Evolutionary conservation across 140 eudicot genomes (phyloP).

Genomic region (Senecio squalidus): DNA sequence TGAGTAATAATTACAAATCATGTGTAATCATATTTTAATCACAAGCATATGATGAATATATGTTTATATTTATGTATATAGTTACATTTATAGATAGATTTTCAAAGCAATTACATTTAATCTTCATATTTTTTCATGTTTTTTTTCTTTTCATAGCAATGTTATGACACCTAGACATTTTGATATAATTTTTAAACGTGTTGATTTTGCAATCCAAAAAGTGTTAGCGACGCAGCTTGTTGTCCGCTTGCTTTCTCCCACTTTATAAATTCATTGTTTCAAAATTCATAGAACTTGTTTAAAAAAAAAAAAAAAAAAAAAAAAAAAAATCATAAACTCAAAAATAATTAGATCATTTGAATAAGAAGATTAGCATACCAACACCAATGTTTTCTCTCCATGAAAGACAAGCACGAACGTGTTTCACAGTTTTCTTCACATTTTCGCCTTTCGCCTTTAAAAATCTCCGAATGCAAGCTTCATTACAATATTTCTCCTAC

Average conservation of each 20-base stretch:
- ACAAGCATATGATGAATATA: conserved; percentile 28
- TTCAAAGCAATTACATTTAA: not conserved
- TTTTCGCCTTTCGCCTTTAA: conserved; percentile 78
- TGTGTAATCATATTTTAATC: conserved; percentile 41
- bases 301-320: too few species aligned
- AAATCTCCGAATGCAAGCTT: conserved; percentile 74
- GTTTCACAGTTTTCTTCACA: conserved; percentile 91
- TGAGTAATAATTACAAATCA: conserved; percentile 18
- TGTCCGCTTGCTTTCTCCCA: too few species aligned
- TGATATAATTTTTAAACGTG: too few species aligned
- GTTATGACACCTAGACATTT: too few species aligned
- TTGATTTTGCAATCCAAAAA: too few species aligned
- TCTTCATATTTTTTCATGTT: not conserved
- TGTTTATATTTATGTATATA: not conserved
- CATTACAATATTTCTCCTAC: conserved; percentile 91
- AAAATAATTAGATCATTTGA: too few species aligned
- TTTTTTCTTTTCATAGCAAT: too few species aligned
- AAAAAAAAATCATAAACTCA: too few species aligned
- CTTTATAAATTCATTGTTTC: too few species aligned
- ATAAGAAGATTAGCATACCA: conserved; percentile 37
- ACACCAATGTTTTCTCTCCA: conserved; percentile 79
- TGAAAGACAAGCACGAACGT: conserved; percentile 69
- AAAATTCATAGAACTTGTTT: too few species aligned
- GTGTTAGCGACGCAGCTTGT: too few species aligned
- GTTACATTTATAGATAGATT: not conserved